Conservation (phyloP, 768 basidiomycete species). For the Suillus spraguei region DNA sequence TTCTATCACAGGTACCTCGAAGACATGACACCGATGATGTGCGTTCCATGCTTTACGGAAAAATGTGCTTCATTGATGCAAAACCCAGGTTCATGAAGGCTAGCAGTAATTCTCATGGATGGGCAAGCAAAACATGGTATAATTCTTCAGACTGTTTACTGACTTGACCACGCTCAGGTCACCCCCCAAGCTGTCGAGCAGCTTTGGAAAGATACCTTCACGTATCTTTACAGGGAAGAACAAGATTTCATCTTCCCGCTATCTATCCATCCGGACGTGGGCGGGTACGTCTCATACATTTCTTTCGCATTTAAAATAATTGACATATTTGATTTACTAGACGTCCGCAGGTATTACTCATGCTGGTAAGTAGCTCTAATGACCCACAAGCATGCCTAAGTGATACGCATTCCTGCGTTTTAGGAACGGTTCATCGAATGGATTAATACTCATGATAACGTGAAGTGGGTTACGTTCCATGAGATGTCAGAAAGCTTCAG, state of each 20-base stretch:
- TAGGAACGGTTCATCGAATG: constrained; percentile 76
- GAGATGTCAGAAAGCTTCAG: constrained; percentile 69
- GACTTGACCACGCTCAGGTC: constrained; percentile 39
- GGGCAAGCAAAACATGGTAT: constrained; percentile 37
- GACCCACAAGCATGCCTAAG: neutral
- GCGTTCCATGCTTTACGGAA: constrained; percentile 13
- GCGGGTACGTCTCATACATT: constrained; percentile 46
- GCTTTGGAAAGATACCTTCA: constrained; percentile 73
- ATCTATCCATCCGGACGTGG: constrained; percentile 74
- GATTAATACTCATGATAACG: constrained; percentile 68
- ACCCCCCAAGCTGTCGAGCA: constrained; percentile 62
- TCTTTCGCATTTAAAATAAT: constrained; percentile 3
- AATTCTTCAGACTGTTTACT: neutral
- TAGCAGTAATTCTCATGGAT: constrained; percentile 66
- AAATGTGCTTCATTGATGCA: constrained; percentile 9
- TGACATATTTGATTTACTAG: constrained; percentile 30
- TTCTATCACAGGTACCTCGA: constrained; percentile 52
- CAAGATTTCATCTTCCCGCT: constrained; percentile 67
- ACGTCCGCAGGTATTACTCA: constrained; percentile 65
- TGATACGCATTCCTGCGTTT: neutral
- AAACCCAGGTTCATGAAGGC: constrained; percentile 62
- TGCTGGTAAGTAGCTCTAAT: constrained; percentile 50
- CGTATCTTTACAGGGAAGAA: constrained; percentile 63
- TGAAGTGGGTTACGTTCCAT: constrained; percentile 72
- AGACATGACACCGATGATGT: constrained; percentile 74